Percentiles rank a stretch among this genome's conserved stretches.
phyloP scores from a whole-genome alignment of 23 red algal genomes.

The Gracilaria domingensis region DNA sequence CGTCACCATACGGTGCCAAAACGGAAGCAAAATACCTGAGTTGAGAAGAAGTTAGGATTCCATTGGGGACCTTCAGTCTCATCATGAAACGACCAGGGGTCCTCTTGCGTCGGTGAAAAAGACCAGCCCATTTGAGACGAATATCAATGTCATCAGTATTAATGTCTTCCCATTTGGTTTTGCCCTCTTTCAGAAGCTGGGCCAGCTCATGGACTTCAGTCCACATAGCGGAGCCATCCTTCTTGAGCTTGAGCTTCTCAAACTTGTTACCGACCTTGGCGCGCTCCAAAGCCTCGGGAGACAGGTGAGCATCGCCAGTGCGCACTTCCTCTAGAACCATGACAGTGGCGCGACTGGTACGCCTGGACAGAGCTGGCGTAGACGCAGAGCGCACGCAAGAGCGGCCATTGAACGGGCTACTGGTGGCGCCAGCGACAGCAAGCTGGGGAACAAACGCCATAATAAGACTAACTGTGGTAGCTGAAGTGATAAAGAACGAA shows the following conservation, averaged over 20 bases:
- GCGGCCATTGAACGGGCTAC: neutral
- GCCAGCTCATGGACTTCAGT: conserved; percentile 78
- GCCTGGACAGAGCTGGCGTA: neutral
- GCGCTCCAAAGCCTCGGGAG: conserved; percentile 49
- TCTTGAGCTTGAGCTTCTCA: conserved; percentile 91
- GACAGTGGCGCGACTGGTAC: neutral
- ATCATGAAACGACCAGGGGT: conserved; percentile 94
- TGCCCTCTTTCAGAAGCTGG: conserved; percentile 61
- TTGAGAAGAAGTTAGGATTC: conserved; percentile 70
- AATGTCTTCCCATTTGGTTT: conserved; percentile 73
- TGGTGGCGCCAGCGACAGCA: neutral
- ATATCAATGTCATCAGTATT: conserved; percentile 81
- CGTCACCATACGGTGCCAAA: conserved; percentile 61
- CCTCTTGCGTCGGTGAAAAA: conserved; percentile 88
- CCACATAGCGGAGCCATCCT: conserved; percentile 90
- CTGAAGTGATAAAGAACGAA: neutral
- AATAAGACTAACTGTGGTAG: neutral
- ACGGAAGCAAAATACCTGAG: conserved; percentile 54
- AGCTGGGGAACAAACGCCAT: neutral
- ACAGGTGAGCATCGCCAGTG: conserved; percentile 42
- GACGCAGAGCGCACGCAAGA: neutral
- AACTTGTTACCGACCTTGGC: conserved; percentile 68
- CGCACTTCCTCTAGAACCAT: conserved; percentile 40
- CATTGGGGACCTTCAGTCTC: conserved; percentile 89
- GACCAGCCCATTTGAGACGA: conserved; percentile 92